Conservation (phyloP, 2,329 filamentous ascomycete genomes). For the Metarhizium anisopliae region DNA sequence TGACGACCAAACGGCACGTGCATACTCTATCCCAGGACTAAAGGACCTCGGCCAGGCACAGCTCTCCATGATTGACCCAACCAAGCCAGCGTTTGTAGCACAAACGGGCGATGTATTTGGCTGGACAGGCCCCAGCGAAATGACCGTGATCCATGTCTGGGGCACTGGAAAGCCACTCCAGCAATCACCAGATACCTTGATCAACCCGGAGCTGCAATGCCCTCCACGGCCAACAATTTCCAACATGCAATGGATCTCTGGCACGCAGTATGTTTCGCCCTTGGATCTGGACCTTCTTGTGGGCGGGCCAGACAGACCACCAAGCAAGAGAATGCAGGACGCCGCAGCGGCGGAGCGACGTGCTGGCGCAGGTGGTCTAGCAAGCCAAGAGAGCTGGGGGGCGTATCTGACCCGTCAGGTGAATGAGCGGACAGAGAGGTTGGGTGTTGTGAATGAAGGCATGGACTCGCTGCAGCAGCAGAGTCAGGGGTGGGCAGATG, state of each 20-base stretch:
- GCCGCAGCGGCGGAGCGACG: slow-evolving; percentile 69
- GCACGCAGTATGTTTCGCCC: slow-evolving; percentile 83
- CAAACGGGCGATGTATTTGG: slow-evolving; percentile 73
- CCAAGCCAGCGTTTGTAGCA: slow-evolving; percentile 61
- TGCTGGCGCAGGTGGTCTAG: slow-evolving; percentile 30
- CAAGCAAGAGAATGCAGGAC: slow-evolving; percentile 79
- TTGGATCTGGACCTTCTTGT: slow-evolving; percentile 85
- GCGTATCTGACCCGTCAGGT: slow-evolving; percentile 81
- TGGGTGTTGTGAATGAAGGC: slow-evolving; percentile 72
- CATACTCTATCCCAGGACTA: slow-evolving; percentile 78
- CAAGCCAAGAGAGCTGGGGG: slow-evolving; percentile 53
- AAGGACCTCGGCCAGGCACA: slow-evolving; percentile 69
- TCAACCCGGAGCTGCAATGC: slow-evolving; percentile 65
- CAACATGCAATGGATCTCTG: slow-evolving; percentile 92
- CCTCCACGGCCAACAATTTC: slow-evolving; percentile 87
- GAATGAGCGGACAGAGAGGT: slow-evolving; percentile 81
- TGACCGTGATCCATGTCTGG: slow-evolving; percentile 78
- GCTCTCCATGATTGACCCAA: slow-evolving; percentile 65
- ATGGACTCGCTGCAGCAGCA: slow-evolving; percentile 77
- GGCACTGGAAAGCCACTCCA: slow-evolving; percentile 60
- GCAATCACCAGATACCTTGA: slow-evolving; percentile 60
- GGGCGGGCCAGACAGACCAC: slow-evolving; percentile 77
- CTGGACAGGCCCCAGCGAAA: slow-evolving; percentile 82
- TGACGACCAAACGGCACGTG: slow-evolving; percentile 69
- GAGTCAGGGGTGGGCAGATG: slow-evolving; percentile 75